A percentile compares a stretch with the other conserved stretches of the same genome.
Conservation (phyloP, 1,139 yeast species). For the Nakaseomyces bracarensis region DNA sequence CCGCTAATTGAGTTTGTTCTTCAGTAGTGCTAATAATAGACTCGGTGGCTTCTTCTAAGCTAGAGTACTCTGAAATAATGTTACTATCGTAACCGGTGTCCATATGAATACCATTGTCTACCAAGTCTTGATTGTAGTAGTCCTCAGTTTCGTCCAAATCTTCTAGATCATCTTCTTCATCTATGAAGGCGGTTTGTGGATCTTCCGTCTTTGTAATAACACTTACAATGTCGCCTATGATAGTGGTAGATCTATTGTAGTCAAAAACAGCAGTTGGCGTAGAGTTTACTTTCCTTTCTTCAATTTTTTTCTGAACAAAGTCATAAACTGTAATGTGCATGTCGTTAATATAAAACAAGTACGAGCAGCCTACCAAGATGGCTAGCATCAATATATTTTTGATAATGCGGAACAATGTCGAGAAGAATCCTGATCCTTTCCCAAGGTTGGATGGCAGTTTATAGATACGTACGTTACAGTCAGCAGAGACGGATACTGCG, state of each 20-base stretch:
- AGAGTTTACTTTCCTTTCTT: not conserved
- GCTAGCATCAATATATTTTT: not conserved
- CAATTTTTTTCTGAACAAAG: not conserved
- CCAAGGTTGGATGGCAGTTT: slow-evolving; percentile 46
- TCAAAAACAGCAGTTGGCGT: not conserved
- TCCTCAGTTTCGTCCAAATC: not conserved
- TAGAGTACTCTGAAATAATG: too few species aligned
- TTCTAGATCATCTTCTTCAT: not conserved
- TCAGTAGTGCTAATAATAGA: too few species aligned
- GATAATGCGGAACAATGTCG: not conserved
- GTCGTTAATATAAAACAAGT: not conserved
- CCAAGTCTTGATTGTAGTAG: not conserved
- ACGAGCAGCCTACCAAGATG: not conserved
- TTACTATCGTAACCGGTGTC: not conserved
- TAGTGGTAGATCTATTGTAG: not conserved
- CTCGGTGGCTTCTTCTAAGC: too few species aligned
- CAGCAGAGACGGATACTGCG: slow-evolving; percentile 78
- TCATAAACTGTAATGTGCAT: not conserved
- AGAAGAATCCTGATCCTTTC: not conserved
- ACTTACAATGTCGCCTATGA: slow-evolving; percentile 3
- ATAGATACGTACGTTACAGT: slow-evolving; percentile 61
- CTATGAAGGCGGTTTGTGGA: not conserved
- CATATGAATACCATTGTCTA: not conserved
- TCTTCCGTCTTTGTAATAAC: slow-evolving; percentile 4
- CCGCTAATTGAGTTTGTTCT: too few species aligned